Percentiles rank a stretch among this genome's conserved stretches.
Conservation (phyloP, 2,329 filamentous ascomycete species). For the Claviceps spartinae region DNA sequence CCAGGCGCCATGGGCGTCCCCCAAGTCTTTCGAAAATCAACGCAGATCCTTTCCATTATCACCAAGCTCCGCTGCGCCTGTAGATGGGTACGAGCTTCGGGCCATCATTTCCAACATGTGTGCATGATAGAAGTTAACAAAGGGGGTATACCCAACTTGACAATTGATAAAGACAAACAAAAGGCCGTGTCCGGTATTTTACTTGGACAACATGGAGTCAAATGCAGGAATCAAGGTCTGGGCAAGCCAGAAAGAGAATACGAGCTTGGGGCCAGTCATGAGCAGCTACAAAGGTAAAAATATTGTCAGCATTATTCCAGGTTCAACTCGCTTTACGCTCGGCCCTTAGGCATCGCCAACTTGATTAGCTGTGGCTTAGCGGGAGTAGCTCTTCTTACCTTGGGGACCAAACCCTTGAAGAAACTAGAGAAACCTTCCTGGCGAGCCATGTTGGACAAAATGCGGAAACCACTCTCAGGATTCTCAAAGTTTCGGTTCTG, state of each 20-base stretch:
- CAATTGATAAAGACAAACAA: background rate
- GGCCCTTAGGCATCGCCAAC: background rate
- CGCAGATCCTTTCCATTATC: background rate
- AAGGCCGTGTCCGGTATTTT: background rate
- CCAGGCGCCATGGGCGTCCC: conserved; percentile 1
- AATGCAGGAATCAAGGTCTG: conserved; percentile 96
- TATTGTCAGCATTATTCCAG: conserved; percentile 4
- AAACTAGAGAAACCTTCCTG: conserved; percentile 77
- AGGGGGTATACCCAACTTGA: background rate
- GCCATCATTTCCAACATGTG: background rate
- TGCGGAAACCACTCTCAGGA: conserved; percentile 85
- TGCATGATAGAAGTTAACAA: background rate
- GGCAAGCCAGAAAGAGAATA: conserved; percentile 99
- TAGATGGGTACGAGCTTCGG: background rate
- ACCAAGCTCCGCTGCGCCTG: background rate
- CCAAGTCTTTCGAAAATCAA: background rate
- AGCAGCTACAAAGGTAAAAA: conserved; percentile 44
- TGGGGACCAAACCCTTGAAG: conserved; percentile 95
- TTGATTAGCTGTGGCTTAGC: background rate
- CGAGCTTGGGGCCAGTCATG: conserved; percentile 97
- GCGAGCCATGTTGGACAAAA: conserved; percentile 83
- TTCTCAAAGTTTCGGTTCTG: conserved; percentile 99
- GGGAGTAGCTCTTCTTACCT: conserved; percentile 32
- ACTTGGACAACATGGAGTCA: conserved; percentile 31
- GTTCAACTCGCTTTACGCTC: conserved; percentile 5